Percentiles rank a stretch among this genome's conserved stretches.
phyloP scores from a whole-genome alignment of 352 stramenopile genomes.

The Thraustochytrium sp. region DNA sequence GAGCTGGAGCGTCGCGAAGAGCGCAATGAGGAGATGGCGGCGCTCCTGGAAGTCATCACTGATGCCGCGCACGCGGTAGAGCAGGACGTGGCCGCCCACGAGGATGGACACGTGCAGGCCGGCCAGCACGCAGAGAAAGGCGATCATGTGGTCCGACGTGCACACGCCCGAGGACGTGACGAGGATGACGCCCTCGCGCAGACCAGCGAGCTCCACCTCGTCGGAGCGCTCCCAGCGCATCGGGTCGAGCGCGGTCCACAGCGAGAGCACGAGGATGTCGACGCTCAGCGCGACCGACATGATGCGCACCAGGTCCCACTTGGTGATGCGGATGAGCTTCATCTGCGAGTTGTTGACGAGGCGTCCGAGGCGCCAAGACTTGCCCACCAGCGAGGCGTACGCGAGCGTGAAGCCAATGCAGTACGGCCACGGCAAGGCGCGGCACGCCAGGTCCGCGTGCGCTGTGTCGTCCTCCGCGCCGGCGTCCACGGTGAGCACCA shows the following conservation, averaged over 20 bases:
- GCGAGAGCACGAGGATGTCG: not conserved
- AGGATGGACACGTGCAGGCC: slow-evolving; percentile 37
- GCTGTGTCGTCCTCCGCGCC: not conserved
- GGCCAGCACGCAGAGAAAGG: not conserved
- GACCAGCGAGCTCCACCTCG: not conserved
- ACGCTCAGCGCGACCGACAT: not conserved
- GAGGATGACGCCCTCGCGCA: not conserved
- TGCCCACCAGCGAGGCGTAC: slow-evolving; percentile 47
- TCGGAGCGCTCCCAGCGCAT: not conserved
- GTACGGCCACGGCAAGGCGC: slow-evolving; percentile 46
- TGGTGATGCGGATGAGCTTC: slow-evolving; percentile 14
- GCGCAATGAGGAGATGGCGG: slow-evolving; percentile 34
- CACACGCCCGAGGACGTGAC: not conserved
- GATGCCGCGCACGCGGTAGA: slow-evolving; percentile 16
- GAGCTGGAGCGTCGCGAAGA: slow-evolving; percentile 41
- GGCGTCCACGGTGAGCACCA: slow-evolving; percentile 34
- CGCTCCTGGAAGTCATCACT: slow-evolving; percentile 6
- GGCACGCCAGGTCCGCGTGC: slow-evolving; percentile 40
- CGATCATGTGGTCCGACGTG: not conserved
- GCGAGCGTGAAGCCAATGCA: slow-evolving; percentile 40
- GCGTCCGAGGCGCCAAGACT: slow-evolving; percentile 41
- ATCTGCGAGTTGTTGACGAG: slow-evolving; percentile 23
- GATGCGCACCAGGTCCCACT: not conserved
- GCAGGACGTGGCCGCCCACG: slow-evolving; percentile 15
- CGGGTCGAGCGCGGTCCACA: slow-evolving; percentile 13